These are phyloP conservation scores for Euphorbia celastroides DNA, from an alignment of 441 rosid species.

Conservation along the genomic window DNA sequence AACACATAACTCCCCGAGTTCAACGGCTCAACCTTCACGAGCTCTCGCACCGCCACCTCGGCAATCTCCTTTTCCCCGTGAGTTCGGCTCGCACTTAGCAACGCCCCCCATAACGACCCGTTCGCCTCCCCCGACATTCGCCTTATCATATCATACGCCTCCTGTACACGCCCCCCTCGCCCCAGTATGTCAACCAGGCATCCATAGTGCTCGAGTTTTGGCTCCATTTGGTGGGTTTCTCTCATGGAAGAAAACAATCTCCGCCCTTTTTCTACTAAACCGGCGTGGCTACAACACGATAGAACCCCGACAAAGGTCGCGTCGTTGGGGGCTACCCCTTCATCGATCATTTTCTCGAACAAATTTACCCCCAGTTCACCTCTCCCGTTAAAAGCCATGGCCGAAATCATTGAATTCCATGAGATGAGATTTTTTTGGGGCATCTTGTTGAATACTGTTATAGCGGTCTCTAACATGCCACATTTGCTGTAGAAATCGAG, in stretches of 20 bases:
- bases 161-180: slow-evolving; percentile 49
- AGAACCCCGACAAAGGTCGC: slow-evolving; percentile 52
- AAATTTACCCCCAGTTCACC: slow-evolving; percentile 49
- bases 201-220: slow-evolving; percentile 69
- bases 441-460: slow-evolving; percentile 39
- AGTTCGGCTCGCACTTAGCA: slow-evolving; percentile 68
- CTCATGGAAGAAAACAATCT: slow-evolving; percentile 53
- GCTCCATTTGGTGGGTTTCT: slow-evolving; percentile 35
- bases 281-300: slow-evolving; percentile 71
- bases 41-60: slow-evolving; percentile 53
- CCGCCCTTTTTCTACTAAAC: slow-evolving; percentile 38
- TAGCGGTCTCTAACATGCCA: slow-evolving; percentile 56
- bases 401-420: slow-evolving; percentile 69
- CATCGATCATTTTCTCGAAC: slow-evolving; percentile 54
- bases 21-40: slow-evolving; percentile 54
- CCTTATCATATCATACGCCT: slow-evolving; percentile 65
- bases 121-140: slow-evolving; percentile 43
- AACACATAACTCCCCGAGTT: slow-evolving; percentile 75
- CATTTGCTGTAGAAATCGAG: slow-evolving; percentile 64
- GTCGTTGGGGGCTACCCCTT: slow-evolving; percentile 49
- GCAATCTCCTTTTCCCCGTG: slow-evolving; percentile 62
- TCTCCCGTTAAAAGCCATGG: slow-evolving; percentile 61
- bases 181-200: slow-evolving; percentile 78
- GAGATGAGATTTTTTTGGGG: slow-evolving; percentile 48
- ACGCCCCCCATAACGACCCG: slow-evolving; percentile 66